Evolutionary conservation across 768 basidiomycete species (phyloP), one percentile per base, ranked within the genome.

Genomic region (Amanita molliuscula): DNA sequence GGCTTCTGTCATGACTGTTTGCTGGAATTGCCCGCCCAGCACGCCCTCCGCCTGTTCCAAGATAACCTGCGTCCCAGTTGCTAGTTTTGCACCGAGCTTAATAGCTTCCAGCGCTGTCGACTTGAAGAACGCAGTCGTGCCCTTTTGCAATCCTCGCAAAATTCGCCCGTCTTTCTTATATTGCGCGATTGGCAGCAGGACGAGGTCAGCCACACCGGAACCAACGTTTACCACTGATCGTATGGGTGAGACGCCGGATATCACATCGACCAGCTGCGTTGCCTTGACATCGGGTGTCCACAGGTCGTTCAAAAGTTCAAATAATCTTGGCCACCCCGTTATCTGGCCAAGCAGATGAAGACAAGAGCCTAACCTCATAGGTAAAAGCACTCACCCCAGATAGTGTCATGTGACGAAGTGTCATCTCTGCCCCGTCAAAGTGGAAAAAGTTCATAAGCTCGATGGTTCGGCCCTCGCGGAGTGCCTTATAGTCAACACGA

Each of bases 381-480:
- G 23, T 28, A 34, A 55, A 15, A 16, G 37, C 11, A 74, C 90
- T 61, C 63, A 97, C 94, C 26, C 96, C 96, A 53, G 84, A 80
- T 28, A 98, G 63, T 15, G 89, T 91, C 55, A 98, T 84, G 59
- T 96, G 93, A 50, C 96, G 76, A 47, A 99, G 65, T 0, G 93
- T 96, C 92, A 99, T 98, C 65, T 97, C 96, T 3, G 95, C 88
- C 0, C 91, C 94, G 58, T 98, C 96, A 56, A 98, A 99, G 67
- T 98, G 94, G 83, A 99, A 99, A 65, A 99, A 98, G 62, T 99
- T 99, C 95, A 99, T 98, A 41, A 99, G 67, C 61, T 99, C 96
- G 53, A 95, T 95, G 0, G 92, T 93, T 64, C 76, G 81, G 11
- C 96, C 96, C 53, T 93, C 86, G 34, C 82, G 78, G 51, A 99